A percentile compares a stretch with the other conserved stretches of the same genome.
Evolutionary conservation across 1,139 yeast genomes (phyloP).

Genomic region (Blastobotrys petasosporus): DNA sequence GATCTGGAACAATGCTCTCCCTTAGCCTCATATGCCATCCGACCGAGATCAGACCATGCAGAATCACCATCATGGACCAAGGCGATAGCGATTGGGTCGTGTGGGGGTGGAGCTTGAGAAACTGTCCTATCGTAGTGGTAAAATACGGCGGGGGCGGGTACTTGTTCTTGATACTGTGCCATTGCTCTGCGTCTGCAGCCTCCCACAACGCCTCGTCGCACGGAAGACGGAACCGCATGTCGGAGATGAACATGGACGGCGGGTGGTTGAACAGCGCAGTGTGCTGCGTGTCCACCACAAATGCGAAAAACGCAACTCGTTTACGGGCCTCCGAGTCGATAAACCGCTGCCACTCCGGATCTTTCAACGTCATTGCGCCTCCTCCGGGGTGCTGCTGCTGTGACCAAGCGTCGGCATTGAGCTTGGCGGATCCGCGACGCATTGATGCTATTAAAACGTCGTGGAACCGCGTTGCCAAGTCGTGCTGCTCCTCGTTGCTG

Average conservation of each 20-base stretch:
- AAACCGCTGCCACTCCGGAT: constrained; percentile 23
- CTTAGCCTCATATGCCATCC: constrained; percentile 25
- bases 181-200: constrained; percentile 20
- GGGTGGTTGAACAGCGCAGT: constrained; percentile 25
- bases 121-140: constrained; percentile 20
- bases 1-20: constrained; percentile 20
- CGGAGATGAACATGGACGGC: constrained; percentile 26
- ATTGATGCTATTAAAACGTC: constrained; percentile 25
- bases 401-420: constrained; percentile 15
- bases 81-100: constrained; percentile 21
- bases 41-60: constrained; percentile 26
- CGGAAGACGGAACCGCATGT: constrained; percentile 22
- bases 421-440: constrained; percentile 19
- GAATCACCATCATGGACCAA: constrained; percentile 27
- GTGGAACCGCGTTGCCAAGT: constrained; percentile 26
- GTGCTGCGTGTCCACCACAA: constrained; percentile 26
- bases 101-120: constrained; percentile 20
- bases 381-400: not conserved
- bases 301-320: constrained; percentile 25
- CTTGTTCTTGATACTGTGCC: constrained; percentile 15
- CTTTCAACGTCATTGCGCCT: constrained; percentile 7
- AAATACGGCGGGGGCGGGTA: constrained; percentile 22
- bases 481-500: constrained; percentile 46
- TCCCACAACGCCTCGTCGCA: constrained; percentile 27
- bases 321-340: constrained; percentile 23